Conservation (phyloP, 1,139 yeast species). For the Scheffersomyces quercinus region DNA sequence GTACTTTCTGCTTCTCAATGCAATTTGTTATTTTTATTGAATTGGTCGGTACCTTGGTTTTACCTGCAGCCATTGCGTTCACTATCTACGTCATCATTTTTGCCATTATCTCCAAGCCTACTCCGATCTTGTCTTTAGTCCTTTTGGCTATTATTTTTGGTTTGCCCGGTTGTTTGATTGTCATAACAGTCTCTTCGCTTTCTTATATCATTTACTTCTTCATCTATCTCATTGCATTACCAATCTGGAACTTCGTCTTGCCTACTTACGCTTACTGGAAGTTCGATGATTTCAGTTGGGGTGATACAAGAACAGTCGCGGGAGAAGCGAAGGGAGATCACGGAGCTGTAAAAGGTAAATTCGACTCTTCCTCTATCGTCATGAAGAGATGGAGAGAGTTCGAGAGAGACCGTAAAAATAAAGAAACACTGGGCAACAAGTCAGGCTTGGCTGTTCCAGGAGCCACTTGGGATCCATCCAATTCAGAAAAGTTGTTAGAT, state of each 20-base stretch:
- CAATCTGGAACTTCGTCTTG: constrained; percentile 91
- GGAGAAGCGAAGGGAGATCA: constrained; percentile 72
- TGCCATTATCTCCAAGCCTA: constrained; percentile 78
- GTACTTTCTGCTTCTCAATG: constrained; percentile 97
- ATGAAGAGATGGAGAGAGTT: constrained; percentile 96
- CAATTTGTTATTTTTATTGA: constrained; percentile 90
- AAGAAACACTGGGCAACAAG: constrained; percentile 19
- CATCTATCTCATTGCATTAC: constrained; percentile 78
- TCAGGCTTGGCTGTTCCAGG: constrained; percentile 35
- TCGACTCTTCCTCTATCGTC: constrained; percentile 81
- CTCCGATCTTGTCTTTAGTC: constrained; percentile 78
- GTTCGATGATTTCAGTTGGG: constrained; percentile 98
- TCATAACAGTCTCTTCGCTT: constrained; percentile 81
- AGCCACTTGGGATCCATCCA: constrained; percentile 53
- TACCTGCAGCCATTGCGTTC: constrained; percentile 89
- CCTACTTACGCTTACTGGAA: constrained; percentile 94
- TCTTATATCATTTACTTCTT: constrained; percentile 81
- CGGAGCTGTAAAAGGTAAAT: constrained; percentile 70
- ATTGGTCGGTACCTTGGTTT: constrained; percentile 83
- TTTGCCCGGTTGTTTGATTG: constrained; percentile 82
- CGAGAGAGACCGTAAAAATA: constrained; percentile 62
- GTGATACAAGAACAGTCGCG: constrained; percentile 86
- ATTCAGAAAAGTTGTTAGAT: constrained; percentile 24
- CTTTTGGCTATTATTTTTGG: constrained; percentile 84
- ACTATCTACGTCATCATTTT: constrained; percentile 78